phyloP scores from a whole-genome alignment of 371 early-diverging fungal genomes.

The Apophysomyces sp. region DNA sequence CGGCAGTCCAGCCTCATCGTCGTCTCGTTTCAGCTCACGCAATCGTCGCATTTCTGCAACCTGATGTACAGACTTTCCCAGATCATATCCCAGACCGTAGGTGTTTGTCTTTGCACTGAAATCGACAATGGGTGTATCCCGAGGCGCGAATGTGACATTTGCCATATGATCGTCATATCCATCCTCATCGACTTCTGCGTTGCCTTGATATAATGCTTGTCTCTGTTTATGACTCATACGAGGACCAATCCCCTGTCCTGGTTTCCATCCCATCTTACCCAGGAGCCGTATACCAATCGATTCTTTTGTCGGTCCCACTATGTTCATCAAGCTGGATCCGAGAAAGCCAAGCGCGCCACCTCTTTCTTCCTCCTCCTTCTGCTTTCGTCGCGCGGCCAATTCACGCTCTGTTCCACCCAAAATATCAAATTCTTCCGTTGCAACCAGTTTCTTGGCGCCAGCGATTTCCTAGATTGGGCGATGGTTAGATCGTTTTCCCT shows the following conservation, averaged over 20 bases:
- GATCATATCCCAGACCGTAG: slow-evolving; percentile 73
- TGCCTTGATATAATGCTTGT: neutral
- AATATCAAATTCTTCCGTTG: slow-evolving; percentile 71
- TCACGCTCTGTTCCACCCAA: slow-evolving; percentile 67
- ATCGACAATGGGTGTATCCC: slow-evolving; percentile 61
- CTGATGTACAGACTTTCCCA: slow-evolving; percentile 64
- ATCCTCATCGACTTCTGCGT: slow-evolving; percentile 24
- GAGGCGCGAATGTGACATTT: slow-evolving; percentile 69
- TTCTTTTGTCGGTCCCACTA: slow-evolving; percentile 68
- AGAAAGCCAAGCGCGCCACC: slow-evolving; percentile 30
- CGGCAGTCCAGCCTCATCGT: neutral
- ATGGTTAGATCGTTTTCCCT: neutral
- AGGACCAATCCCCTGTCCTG: slow-evolving; percentile 84
- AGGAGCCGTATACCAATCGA: slow-evolving; percentile 61
- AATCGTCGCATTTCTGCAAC: slow-evolving; percentile 52
- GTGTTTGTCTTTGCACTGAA: slow-evolving; percentile 59
- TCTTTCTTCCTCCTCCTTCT: slow-evolving; percentile 37
- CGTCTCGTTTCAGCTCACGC: slow-evolving; percentile 23
- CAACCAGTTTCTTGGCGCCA: slow-evolving; percentile 48
- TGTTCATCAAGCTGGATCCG: slow-evolving; percentile 27
- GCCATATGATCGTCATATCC: slow-evolving; percentile 42
- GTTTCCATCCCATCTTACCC: slow-evolving; percentile 82
- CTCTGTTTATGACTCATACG: slow-evolving; percentile 33
- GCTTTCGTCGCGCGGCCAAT: slow-evolving; percentile 47
- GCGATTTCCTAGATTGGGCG: slow-evolving; percentile 45